Conservation (phyloP, 208 protist genomes). For the Phytomonas sp. region DNA sequence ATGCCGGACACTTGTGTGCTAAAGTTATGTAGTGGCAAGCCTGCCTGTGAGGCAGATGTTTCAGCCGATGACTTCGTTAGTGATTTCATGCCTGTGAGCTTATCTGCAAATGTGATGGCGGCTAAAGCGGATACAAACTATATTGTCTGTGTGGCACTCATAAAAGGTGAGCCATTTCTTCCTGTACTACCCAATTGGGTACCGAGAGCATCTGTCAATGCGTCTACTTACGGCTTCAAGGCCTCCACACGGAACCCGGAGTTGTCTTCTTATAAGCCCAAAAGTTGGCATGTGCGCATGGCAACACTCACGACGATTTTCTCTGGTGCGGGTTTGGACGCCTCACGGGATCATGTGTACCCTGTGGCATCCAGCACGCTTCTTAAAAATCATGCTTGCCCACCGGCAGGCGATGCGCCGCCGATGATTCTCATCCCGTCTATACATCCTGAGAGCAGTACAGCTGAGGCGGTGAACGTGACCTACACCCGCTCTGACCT, state of each 20-base stretch:
- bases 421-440: conserved; percentile 30
- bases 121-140: conserved; percentile 24
- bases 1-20: conserved; percentile 39
- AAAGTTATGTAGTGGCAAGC: conserved; percentile 32
- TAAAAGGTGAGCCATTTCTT: conserved; percentile 34
- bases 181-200: conserved; percentile 35
- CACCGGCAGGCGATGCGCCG: conserved; percentile 22
- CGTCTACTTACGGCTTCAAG: conserved; percentile 41
- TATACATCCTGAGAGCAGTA: conserved; percentile 17
- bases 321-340: conserved; percentile 36
- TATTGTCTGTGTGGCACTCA: conserved; percentile 51
- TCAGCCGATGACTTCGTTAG: conserved; percentile 40
- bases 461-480: conserved; percentile 17
- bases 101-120: conserved; percentile 20
- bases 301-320: conserved; percentile 44
- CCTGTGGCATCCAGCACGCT: conserved; percentile 27
- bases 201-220: conserved; percentile 16
- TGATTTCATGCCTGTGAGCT: conserved; percentile 14
- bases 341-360: conserved; percentile 36
- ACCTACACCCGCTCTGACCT: conserved; percentile 37
- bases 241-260: conserved; percentile 25
- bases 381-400: conserved; percentile 38
- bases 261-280: conserved; percentile 23
- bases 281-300: conserved; percentile 58
- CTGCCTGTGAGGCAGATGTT: conserved; percentile 40